Evolutionary conservation across 2,329 filamentous ascomycete genomes (phyloP).

Genomic region (Plenodomus tracheiphilus): DNA sequence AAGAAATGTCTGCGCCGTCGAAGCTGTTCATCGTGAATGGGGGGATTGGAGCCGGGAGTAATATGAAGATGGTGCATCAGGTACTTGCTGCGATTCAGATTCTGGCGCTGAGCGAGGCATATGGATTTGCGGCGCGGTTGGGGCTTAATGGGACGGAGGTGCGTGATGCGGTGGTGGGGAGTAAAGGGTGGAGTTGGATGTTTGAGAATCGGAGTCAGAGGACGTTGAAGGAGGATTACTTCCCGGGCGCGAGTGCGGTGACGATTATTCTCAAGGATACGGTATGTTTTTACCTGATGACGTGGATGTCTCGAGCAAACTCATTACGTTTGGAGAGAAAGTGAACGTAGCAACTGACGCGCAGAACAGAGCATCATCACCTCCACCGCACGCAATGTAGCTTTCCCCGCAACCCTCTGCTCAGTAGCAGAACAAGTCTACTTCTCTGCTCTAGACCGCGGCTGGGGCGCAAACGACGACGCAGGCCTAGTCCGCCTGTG

Average conservation of each 20-base stretch:
- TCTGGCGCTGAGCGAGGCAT: slow-evolving; percentile 58
- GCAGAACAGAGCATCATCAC: slow-evolving; percentile 65
- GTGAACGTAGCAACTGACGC: too few relatives aligned
- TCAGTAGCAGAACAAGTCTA: slow-evolving; percentile 68
- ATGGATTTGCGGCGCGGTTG: slow-evolving; percentile 59
- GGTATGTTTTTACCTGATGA: slow-evolving; percentile 23
- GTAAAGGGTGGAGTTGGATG: slow-evolving; percentile 56
- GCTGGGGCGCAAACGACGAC: slow-evolving; percentile 59
- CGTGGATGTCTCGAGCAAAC: neutral
- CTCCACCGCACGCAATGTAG: slow-evolving; percentile 60
- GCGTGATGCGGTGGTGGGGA: slow-evolving; percentile 53
- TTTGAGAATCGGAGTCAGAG: slow-evolving; percentile 60
- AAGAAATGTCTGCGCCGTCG: slow-evolving; percentile 62
- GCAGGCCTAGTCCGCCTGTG: slow-evolving; percentile 61
- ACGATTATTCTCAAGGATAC: slow-evolving; percentile 55
- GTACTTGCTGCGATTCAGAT: slow-evolving; percentile 63
- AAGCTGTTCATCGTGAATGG: slow-evolving; percentile 63
- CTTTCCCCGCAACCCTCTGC: slow-evolving; percentile 65
- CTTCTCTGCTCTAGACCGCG: slow-evolving; percentile 61
- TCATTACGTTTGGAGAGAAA: too few relatives aligned
- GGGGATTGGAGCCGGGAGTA: slow-evolving; percentile 57
- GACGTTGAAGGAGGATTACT: slow-evolving; percentile 57
- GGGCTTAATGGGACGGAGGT: slow-evolving; percentile 57
- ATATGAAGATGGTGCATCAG: slow-evolving; percentile 63
- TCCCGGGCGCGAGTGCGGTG: slow-evolving; percentile 48